Evolutionary conservation across 768 basidiomycete genomes (phyloP), one percentile per base, ranked within the genome.

Genomic region (Glaciozyma martinii): DNA sequence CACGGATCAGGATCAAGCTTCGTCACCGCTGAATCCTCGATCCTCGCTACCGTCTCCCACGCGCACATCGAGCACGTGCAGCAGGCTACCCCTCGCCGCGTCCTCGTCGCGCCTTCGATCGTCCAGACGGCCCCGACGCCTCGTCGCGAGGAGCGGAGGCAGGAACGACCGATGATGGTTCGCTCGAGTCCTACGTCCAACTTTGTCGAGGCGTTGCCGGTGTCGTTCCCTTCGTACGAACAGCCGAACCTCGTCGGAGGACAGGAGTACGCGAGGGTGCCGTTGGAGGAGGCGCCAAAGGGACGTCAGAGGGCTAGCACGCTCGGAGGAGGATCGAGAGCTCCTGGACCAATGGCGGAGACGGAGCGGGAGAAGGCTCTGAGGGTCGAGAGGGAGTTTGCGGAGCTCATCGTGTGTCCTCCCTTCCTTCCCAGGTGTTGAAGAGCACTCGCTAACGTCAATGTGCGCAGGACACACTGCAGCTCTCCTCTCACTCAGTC

Each of bases 401-500:
- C 90, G 74, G 83, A 81, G 72, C 80, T 94, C 60, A 77, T 94
- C 74, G 90, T 90, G 74, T 75, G 86, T 76, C 37, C 40, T 5
- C n/a, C n/a, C 5, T 56, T 61, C 43, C 18, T 13, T 2, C 23
- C 30, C 23, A 32, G 52, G 25, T 5, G 18, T 9, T 19, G 2
- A 18, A 5, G 8, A 1, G 54, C 44, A 29, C 59, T n/a, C 30
- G 57, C 46, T 47, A 0, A 54, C 1, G 47, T 21, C 15, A 23
- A 23, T 7, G 30, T 56, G 60, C 58, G 18, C 68, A 92, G 90
- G 88, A 93, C 75, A 89, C 90, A 64, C 83, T 93, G 59, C 90
- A 93, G 77, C 90, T 93, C 27, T 90, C 90, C 5, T 78, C 82
- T 10, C 83, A 23, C 1, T 52, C 83, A 4, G 78, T 91, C 29